A percentile compares a stretch with the other conserved stretches of the same genome.
Evolutionary conservation across 352 stramenopile genomes (phyloP).

Genomic region (Albugo laibachii): DNA sequence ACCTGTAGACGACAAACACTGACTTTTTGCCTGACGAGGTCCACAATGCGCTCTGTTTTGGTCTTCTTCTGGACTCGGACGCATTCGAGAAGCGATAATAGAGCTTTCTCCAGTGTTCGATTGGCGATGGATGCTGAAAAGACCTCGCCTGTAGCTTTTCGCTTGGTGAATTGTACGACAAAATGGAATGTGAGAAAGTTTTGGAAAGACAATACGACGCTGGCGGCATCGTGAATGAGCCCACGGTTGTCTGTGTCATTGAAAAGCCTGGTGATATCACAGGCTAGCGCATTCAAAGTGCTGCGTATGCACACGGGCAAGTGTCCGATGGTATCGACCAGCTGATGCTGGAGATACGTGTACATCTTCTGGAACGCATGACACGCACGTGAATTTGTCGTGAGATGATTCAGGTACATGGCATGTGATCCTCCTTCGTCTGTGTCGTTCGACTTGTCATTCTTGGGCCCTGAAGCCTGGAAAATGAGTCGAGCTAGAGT

Average conservation of each 20-base stretch:
- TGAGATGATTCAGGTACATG: constrained; percentile 7
- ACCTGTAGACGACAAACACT: constrained; percentile 48
- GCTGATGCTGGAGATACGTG: constrained; percentile 23
- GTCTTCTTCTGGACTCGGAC: constrained; percentile 41
- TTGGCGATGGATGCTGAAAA: constrained; percentile 30
- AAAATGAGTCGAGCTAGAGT: constrained; percentile 16
- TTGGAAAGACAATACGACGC: too few relatives aligned
- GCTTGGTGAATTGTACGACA: constrained; percentile 28
- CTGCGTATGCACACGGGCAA: constrained; percentile 38
- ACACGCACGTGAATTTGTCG: constrained; percentile 23
- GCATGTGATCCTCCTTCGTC: constrained; percentile 1
- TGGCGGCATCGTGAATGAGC: too few relatives aligned
- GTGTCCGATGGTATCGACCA: constrained; percentile 13
- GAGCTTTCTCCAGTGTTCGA: constrained; percentile 37
- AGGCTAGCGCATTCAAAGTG: constrained; percentile 23
- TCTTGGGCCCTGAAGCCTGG: not conserved
- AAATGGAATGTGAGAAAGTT: constrained; percentile 37
- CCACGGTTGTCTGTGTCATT: too few relatives aligned
- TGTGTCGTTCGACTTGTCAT: constrained; percentile 2
- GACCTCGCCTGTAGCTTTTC: constrained; percentile 32
- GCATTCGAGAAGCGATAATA: constrained; percentile 36
- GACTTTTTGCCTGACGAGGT: constrained; percentile 47
- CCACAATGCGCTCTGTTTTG: constrained; percentile 34
- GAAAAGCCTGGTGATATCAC: constrained; percentile 22
- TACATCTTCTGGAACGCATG: constrained; percentile 34